Conservation (phyloP, 768 basidiomycete species). For the Xanthoconium purpureum region DNA sequence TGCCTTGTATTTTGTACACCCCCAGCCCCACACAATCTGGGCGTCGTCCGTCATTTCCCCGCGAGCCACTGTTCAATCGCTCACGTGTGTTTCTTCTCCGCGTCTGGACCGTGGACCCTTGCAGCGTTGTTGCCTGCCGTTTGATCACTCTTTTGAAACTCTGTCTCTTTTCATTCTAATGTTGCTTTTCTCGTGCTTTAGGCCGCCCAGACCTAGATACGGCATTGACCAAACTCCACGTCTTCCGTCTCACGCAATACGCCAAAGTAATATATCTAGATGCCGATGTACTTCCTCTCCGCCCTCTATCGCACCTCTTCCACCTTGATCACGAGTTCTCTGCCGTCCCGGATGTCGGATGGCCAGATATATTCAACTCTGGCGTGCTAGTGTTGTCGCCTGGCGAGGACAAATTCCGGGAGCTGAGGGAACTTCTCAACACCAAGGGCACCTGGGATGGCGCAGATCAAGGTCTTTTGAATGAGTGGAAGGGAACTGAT, state of each 20-base stretch:
- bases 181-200: conserved; percentile 32
- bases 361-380: conserved; percentile 99
- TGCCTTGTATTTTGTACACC: conserved; percentile 4
- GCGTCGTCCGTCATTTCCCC: neutral
- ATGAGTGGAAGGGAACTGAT: conserved; percentile 84
- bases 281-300: conserved; percentile 85
- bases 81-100: conserved; percentile 10
- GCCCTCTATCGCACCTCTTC: conserved; percentile 93
- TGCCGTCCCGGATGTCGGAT: conserved; percentile 94
- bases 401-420: conserved; percentile 75
- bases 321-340: conserved; percentile 77
- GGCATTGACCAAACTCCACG: conserved; percentile 94
- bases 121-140: conserved; percentile 21
- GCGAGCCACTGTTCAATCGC: conserved; percentile 7
- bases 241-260: conserved; percentile 88
- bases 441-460: conserved; percentile 92
- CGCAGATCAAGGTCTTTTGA: conserved; percentile 96
- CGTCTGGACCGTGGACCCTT: conserved; percentile 6
- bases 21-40: conserved; percentile 2
- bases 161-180: conserved; percentile 10
- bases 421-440: conserved; percentile 67
- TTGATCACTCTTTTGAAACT: conserved; percentile 8
- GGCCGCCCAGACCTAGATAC: conserved; percentile 92
- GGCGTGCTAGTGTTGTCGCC: conserved; percentile 89
- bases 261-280: conserved; percentile 87